These are phyloP conservation scores for Neurospora sp. DNA, from an alignment of 2,329 filamentous ascomycete species.

Conservation along the genomic window DNA sequence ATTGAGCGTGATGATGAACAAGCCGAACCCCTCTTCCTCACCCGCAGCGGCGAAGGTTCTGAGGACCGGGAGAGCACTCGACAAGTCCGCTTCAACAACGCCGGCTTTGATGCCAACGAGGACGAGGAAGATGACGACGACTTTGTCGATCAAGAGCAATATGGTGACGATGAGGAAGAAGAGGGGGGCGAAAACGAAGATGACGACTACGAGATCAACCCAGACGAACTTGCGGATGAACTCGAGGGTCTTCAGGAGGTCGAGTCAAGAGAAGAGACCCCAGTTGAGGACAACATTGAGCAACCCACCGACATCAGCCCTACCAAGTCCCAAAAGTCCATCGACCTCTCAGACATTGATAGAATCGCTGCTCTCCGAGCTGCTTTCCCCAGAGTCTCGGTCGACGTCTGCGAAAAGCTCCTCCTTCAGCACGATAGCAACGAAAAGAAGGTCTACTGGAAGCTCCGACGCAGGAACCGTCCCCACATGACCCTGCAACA, in stretches of 20 bases:
- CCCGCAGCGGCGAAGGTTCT: constrained; percentile 24
- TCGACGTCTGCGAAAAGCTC: constrained; percentile 26
- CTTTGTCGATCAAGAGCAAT: constrained; percentile 12
- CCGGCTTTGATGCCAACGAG: background rate
- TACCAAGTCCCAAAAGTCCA: background rate
- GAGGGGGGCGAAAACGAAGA: constrained; percentile 13
- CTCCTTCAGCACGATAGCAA: constrained; percentile 26
- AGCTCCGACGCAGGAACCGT: constrained; percentile 24
- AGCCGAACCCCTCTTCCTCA: constrained; percentile 16
- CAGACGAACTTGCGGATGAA: constrained; percentile 12
- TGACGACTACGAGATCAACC: constrained; percentile 12
- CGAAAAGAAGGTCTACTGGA: constrained; percentile 27
- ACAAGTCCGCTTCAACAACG: constrained; percentile 18
- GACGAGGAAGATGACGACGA: constrained; percentile 4
- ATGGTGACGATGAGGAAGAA: constrained; percentile 10
- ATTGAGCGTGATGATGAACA: constrained; percentile 28
- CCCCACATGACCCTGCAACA: constrained; percentile 17
- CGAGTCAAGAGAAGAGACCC: constrained; percentile 5
- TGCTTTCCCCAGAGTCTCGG: constrained; percentile 33
- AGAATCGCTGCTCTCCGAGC: constrained; percentile 27
- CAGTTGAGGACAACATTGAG: constrained; percentile 9
- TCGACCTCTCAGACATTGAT: constrained; percentile 20
- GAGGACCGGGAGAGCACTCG: constrained; percentile 18
- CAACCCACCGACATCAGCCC: background rate
- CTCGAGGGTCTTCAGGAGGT: constrained; percentile 13